Conservation (phyloP, 2,329 filamentous ascomycete species). For the Byssothecium circinans region DNA sequence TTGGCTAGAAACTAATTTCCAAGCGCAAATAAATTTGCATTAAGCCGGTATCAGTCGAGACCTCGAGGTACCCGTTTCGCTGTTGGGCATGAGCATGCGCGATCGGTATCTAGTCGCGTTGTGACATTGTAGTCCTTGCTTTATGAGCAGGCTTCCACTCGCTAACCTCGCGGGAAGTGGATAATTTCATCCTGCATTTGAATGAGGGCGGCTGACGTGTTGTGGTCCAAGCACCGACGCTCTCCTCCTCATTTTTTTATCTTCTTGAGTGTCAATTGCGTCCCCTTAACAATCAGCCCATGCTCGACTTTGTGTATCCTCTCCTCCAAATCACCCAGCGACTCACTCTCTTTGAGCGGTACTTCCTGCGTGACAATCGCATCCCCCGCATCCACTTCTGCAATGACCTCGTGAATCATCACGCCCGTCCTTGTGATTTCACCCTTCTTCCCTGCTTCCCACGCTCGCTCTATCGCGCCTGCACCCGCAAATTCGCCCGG, state of each 20-base stretch:
- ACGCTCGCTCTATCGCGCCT: conserved; percentile 76
- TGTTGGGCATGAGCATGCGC: no score
- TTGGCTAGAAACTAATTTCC: no score
- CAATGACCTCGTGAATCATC: conserved; percentile 82
- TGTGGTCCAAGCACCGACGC: no score
- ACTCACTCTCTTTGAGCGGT: conserved; percentile 58
- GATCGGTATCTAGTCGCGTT: no score
- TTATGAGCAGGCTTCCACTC: no score
- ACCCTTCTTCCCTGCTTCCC: conserved; percentile 69
- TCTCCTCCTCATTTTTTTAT: conserved; percentile 20
- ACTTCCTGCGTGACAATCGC: conserved; percentile 74
- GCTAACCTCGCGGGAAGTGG: no score
- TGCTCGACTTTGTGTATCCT: conserved; percentile 79
- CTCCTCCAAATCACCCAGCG: conserved; percentile 66
- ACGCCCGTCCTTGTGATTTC: conserved; percentile 72
- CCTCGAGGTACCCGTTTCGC: no score
- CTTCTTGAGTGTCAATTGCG: conserved; percentile 53
- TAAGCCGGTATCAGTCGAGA: no score
- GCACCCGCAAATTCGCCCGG: conserved; percentile 76
- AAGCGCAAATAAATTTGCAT: no score
- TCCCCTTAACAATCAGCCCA: conserved; percentile 75
- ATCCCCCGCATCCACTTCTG: conserved; percentile 76
- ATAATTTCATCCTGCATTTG: no score
- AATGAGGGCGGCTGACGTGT: no score
- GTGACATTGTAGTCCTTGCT: no score